Conservation (phyloP, 129 eudicot species). For the Cynara cardunculus region DNA sequence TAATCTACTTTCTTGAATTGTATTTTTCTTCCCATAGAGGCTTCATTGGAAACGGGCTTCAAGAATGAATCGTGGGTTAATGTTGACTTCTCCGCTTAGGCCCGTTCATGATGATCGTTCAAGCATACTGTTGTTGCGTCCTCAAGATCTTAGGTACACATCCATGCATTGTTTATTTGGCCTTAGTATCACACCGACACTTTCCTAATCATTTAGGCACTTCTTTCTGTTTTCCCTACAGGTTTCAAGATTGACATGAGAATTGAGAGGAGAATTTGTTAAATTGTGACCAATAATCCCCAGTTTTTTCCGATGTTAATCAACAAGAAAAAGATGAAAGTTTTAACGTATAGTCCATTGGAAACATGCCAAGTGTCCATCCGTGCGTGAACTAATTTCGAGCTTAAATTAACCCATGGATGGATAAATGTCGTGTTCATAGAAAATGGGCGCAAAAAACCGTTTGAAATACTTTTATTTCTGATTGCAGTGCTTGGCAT, state of each 20-base stretch:
- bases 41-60: slow-evolving; percentile 98
- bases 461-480: not conserved
- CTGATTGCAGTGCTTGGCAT: not conserved
- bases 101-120: slow-evolving; percentile 58
- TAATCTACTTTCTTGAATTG: not conserved
- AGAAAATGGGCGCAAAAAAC: not conserved
- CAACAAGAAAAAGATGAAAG: not conserved
- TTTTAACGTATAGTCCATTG: not conserved
- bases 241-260: slow-evolving; percentile 59
- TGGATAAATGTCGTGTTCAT: slow-evolving; percentile 1
- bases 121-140: slow-evolving; percentile 65
- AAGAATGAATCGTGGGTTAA: slow-evolving; percentile 64
- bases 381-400: not conserved
- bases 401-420: slow-evolving; percentile 2
- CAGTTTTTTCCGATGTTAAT: slow-evolving; percentile 3
- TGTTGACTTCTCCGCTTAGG: slow-evolving; percentile 92
- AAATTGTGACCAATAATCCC: slow-evolving; percentile 22
- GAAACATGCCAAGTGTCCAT: slow-evolving; percentile 9
- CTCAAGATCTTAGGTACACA: slow-evolving; percentile 74
- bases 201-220: slow-evolving; percentile 26
- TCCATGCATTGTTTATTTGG: slow-evolving; percentile 18
- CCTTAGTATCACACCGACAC: slow-evolving; percentile 2
- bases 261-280: slow-evolving; percentile 34
- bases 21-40: slow-evolving; percentile 35
- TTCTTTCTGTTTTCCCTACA: slow-evolving; percentile 44